Percentiles rank a stretch among this genome's conserved stretches.
These are phyloP conservation scores for Oleoguttula mirabilis DNA, from an alignment of 495 filamentous ascomycete genomes.

Conservation along the genomic window DNA sequence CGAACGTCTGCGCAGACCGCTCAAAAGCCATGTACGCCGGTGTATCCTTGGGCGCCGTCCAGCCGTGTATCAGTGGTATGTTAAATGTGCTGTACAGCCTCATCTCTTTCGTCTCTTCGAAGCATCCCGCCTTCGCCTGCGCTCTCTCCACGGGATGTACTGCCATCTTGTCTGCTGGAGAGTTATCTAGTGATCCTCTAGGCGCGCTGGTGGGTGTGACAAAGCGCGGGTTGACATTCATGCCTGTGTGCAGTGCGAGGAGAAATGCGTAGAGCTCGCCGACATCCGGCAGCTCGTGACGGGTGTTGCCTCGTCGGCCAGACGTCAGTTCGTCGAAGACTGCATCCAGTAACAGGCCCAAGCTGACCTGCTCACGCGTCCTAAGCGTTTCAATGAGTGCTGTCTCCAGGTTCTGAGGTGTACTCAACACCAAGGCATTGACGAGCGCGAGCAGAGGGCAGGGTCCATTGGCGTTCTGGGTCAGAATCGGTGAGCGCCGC, in stretches of 20 bases:
- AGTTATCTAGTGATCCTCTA: constrained; percentile 14
- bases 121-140: constrained; percentile 49
- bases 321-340: constrained; percentile 87
- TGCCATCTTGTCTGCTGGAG: constrained; percentile 25
- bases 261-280: constrained; percentile 77
- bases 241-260: constrained; percentile 80
- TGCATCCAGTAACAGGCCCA: constrained; percentile 73
- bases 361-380: constrained; percentile 73
- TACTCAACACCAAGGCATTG: constrained; percentile 77
- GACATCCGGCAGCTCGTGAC: constrained; percentile 65
- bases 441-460: constrained; percentile 89
- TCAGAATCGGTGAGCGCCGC: constrained; percentile 61
- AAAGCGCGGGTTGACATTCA: constrained; percentile 95
- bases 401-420: constrained; percentile 49
- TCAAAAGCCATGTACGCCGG: constrained; percentile 52
- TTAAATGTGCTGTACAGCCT: constrained; percentile 74
- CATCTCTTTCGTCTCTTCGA: constrained; percentile 75
- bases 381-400: constrained; percentile 63
- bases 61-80: constrained; percentile 86
- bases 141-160: constrained; percentile 15
- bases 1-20: constrained; percentile 66
- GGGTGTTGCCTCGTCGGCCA: constrained; percentile 37
- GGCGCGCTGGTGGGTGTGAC: constrained; percentile 35
- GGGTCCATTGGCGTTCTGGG: constrained; percentile 88
- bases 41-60: constrained; percentile 60